Conservation (phyloP, 2,329 filamentous ascomycete genomes). For the Botrytis elliptica region DNA sequence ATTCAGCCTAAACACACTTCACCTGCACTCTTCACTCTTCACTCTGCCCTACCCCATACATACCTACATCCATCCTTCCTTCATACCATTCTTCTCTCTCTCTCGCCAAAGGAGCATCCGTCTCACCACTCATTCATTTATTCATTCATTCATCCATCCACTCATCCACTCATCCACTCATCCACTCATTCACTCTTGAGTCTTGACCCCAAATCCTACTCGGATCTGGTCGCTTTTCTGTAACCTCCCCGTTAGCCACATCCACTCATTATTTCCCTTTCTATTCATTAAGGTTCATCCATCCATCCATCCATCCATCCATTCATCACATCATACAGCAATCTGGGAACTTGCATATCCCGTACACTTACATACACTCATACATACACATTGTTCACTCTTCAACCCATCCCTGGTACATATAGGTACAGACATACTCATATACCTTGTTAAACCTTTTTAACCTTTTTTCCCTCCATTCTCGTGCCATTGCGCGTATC, state of each 20-base stretch:
- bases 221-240: not conserved
- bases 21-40: not conserved
- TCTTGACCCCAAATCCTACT: not conserved
- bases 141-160: not conserved
- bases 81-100: not conserved
- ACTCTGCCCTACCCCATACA: not conserved
- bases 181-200: not conserved
- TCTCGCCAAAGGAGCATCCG: not conserved
- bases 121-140: not conserved
- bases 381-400: not conserved
- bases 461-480: slow-evolving; percentile 4
- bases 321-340: not conserved
- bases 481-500: slow-evolving; percentile 13
- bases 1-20: not conserved
- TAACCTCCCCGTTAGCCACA: not conserved
- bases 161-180: too few relatives aligned
- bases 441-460: not conserved
- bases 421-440: not conserved
- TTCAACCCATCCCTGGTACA: not conserved
- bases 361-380: not conserved
- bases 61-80: not conserved
- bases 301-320: not conserved
- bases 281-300: not conserved
- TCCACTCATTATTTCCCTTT: slow-evolving; percentile 11
- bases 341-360: slow-evolving; percentile 6